A percentile compares a stretch with the other conserved stretches of the same genome.
Evolutionary conservation across 495 filamentous ascomycete species (phyloP).

Genomic region (Lepidopterella palustris): DNA sequence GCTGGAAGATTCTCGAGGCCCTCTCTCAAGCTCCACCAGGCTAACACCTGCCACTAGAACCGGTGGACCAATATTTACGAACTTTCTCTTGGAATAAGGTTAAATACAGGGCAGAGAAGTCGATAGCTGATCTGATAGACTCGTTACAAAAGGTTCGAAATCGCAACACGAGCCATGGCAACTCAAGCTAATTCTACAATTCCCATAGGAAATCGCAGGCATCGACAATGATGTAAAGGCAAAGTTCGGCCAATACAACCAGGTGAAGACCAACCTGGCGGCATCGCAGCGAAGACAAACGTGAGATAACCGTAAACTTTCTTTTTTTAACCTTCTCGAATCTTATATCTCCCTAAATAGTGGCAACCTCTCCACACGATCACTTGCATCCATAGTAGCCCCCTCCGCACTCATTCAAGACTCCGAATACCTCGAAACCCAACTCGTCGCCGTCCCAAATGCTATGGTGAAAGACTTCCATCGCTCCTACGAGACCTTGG

Average conservation of each 20-base stretch:
- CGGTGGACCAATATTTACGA: conserved; percentile 85
- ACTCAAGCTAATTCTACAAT: neutral
- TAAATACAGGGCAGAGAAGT: conserved; percentile 87
- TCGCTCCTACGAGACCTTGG: conserved; percentile 77
- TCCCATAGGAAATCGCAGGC: conserved; percentile 64
- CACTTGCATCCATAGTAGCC: conserved; percentile 78
- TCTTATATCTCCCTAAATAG: conserved; percentile 38
- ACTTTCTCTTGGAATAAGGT: conserved; percentile 93
- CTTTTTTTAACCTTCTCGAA: neutral
- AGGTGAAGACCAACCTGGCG: conserved; percentile 72
- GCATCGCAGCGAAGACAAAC: conserved; percentile 80
- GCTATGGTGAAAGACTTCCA: conserved; percentile 77
- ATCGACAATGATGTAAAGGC: conserved; percentile 91
- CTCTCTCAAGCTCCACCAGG: neutral
- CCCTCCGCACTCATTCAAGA: conserved; percentile 72
- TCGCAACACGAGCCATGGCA: neutral
- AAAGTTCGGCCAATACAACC: conserved; percentile 89
- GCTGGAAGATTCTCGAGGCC: conserved; percentile 5
- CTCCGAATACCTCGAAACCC: conserved; percentile 94
- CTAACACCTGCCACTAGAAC: conserved; percentile 52
- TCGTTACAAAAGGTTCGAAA: conserved; percentile 70
- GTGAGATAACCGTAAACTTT: conserved; percentile 39
- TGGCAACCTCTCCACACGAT: conserved; percentile 90
- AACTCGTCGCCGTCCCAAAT: conserved; percentile 80
- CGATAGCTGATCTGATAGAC: conserved; percentile 77